Conservation (phyloP, 2,329 filamentous ascomycete genomes). For the Zelopaecilomyces penicillatus region DNA sequence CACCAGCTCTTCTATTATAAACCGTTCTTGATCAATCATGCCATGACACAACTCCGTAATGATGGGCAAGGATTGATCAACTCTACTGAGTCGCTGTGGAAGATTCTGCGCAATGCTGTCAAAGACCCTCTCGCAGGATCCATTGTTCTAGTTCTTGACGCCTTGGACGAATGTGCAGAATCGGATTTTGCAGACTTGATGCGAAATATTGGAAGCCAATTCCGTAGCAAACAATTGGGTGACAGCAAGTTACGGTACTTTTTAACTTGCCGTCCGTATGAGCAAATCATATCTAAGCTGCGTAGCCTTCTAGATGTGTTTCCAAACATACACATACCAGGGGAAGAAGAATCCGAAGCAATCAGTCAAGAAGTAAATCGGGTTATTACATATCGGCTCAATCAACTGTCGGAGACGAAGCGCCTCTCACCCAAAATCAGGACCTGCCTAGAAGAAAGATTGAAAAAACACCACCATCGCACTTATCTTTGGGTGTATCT, state of each 20-base stretch:
- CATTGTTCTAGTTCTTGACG: slow-evolving; percentile 30
- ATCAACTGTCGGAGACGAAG: slow-evolving; percentile 12
- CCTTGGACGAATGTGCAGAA: slow-evolving; percentile 29
- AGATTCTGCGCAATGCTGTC: slow-evolving; percentile 19
- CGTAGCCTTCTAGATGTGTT: slow-evolving; percentile 11
- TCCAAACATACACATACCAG: slow-evolving; percentile 24
- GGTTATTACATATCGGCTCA: slow-evolving; percentile 22
- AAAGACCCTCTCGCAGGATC: slow-evolving; percentile 18
- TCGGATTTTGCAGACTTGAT: slow-evolving; percentile 16
- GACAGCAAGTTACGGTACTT: slow-evolving; percentile 22
- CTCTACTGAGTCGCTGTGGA: slow-evolving; percentile 21
- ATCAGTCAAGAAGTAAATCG: slow-evolving; percentile 28
- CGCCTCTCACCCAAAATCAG: slow-evolving; percentile 11
- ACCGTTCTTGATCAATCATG: slow-evolving; percentile 23
- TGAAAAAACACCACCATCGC: slow-evolving; percentile 17
- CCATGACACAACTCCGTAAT: slow-evolving; percentile 15
- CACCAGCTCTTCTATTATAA: slow-evolving; percentile 29
- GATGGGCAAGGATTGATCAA: slow-evolving; percentile 20
- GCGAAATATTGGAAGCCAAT: slow-evolving; percentile 3
- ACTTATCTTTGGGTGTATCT: slow-evolving; percentile 32
- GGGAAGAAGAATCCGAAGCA: slow-evolving; percentile 25
- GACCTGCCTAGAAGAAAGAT: slow-evolving; percentile 10
- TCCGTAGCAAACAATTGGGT: neutral
- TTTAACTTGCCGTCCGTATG: slow-evolving; percentile 28
- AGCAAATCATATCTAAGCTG: slow-evolving; percentile 20